Conservation (phyloP, 495 filamentous ascomycete genomes). For the Tuber melanosporum region DNA sequence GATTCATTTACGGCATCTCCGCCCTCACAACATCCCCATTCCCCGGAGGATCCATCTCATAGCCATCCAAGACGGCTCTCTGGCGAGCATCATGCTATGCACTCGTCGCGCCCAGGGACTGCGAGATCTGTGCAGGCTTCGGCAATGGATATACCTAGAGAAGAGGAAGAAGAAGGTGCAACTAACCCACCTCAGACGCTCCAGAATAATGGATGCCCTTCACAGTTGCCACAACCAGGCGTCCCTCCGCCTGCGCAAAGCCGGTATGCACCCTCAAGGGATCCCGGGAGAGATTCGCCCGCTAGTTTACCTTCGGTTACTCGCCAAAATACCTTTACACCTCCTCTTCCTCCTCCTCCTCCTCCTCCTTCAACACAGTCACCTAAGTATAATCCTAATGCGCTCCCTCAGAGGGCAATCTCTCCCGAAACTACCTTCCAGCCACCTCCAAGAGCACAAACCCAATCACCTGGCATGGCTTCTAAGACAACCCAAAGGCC, state of each 20-base stretch:
- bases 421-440: conserved; percentile 44
- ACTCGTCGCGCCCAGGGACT: conserved; percentile 39
- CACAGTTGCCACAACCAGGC: conserved; percentile 1
- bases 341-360: conserved; percentile 48
- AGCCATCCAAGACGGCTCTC: conserved; percentile 20
- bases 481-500: conserved; percentile 36
- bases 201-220: conserved; percentile 17
- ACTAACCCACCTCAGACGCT: not conserved
- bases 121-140: conserved; percentile 30
- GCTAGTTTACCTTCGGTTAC: conserved; percentile 19
- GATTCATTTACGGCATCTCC: conserved; percentile 8
- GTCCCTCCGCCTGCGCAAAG: conserved; percentile 22
- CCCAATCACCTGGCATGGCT: conserved; percentile 66
- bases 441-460: conserved; percentile 67
- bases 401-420: conserved; percentile 44
- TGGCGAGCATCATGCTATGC: conserved; percentile 35
- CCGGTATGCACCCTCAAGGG: conserved; percentile 31
- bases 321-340: conserved; percentile 34
- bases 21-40: conserved; percentile 7
- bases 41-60: conserved; percentile 24
- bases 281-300: conserved; percentile 26
- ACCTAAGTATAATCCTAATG: conserved; percentile 50
- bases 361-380: conserved; percentile 48
- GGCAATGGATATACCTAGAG: conserved; percentile 36
- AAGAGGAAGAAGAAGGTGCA: conserved; percentile 38